Conservation (phyloP, 306 rosid genomes). For the Malus sieversii region DNA sequence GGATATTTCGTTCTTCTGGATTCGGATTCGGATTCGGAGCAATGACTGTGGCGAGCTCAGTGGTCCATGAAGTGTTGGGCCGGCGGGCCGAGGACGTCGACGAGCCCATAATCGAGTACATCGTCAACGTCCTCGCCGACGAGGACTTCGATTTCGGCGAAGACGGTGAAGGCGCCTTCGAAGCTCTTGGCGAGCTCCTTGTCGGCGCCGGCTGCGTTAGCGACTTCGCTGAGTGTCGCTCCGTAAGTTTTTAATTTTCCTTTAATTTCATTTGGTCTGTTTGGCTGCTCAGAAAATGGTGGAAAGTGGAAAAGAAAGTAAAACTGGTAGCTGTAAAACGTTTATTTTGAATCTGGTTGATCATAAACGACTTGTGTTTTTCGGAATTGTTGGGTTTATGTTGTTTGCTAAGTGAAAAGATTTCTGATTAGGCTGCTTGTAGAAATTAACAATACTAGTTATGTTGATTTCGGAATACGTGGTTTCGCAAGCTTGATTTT, state of each 20-base stretch:
- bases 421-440: neutral
- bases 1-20: neutral
- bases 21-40: conserved; percentile 1
- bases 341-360: neutral
- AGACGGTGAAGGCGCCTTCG: conserved; percentile 85
- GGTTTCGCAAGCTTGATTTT: neutral
- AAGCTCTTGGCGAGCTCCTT: conserved; percentile 80
- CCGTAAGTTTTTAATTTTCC: conserved; percentile 33
- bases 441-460: neutral
- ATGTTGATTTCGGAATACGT: neutral
- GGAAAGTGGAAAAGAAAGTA: neutral
- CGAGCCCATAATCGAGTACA: conserved; percentile 78
- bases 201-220: conserved; percentile 79
- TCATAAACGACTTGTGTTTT: neutral
- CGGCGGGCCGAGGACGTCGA: conserved; percentile 63
- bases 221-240: conserved; percentile 73
- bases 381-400: neutral
- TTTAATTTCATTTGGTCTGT: neutral
- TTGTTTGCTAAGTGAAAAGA: neutral
- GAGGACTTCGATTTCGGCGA: conserved; percentile 91
- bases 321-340: neutral
- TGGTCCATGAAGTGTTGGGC: conserved; percentile 83
- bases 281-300: conserved; percentile 2
- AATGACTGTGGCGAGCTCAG: conserved; percentile 89
- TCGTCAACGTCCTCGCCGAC: conserved; percentile 90